Evolutionary conservation across 306 rosid genomes (phyloP).

Genomic region (Benincasa hispida): DNA sequence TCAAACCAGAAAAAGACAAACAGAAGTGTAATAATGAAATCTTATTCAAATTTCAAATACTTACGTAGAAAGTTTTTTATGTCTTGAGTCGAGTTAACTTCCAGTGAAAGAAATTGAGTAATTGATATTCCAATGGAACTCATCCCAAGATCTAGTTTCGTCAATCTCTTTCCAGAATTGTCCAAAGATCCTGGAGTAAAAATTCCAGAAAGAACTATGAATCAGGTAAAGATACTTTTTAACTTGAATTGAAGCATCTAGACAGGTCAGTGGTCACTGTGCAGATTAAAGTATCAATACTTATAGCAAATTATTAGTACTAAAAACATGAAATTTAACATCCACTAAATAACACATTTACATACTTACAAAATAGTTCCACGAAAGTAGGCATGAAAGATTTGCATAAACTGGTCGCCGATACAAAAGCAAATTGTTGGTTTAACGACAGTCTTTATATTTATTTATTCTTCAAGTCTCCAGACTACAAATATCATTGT

Average conservation of each 20-base stretch:
- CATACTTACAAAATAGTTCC: not conserved
- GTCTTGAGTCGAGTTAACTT: constrained; percentile 32
- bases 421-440: not conserved
- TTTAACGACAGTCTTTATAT: not conserved
- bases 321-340: not conserved
- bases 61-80: constrained; percentile 43
- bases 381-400: not conserved
- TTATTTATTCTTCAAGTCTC: not conserved
- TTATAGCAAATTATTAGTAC: not conserved
- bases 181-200: constrained; percentile 19
- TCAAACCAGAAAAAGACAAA: not conserved
- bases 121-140: constrained; percentile 62
- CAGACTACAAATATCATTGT: not conserved
- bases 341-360: not conserved
- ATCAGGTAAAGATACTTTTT: not conserved
- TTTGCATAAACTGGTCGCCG: not conserved
- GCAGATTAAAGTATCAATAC: not conserved
- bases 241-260: not conserved
- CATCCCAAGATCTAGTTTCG: constrained; percentile 45
- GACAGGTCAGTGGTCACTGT: not conserved
- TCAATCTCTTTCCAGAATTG: constrained; percentile 26
- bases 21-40: not conserved
- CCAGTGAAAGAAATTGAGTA: constrained; percentile 32
- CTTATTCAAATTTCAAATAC: constrained; percentile 11
- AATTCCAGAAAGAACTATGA: not conserved